phyloP scores from a whole-genome alignment of 2,329 filamentous ascomycete genomes.

The Sclerotinia spermophila region DNA sequence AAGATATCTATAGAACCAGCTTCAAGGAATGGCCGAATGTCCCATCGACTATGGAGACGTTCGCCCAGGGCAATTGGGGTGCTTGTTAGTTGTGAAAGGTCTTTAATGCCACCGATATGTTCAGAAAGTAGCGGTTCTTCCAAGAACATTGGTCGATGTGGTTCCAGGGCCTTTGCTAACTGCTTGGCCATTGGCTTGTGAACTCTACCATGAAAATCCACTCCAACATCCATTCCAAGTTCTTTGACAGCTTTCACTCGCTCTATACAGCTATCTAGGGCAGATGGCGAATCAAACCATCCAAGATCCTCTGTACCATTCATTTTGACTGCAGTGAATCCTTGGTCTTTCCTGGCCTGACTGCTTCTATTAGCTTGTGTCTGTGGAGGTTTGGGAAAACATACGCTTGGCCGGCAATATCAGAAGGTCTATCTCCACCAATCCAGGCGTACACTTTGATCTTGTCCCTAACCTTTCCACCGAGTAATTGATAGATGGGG shows the following conservation, averaged over 20 bases:
- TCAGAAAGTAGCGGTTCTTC: constrained; percentile 71
- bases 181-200: constrained; percentile 82
- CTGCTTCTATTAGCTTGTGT: constrained; percentile 37
- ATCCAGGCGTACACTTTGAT: constrained; percentile 76
- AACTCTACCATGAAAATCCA: constrained; percentile 75
- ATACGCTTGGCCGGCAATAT: constrained; percentile 61
- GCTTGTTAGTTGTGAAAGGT: constrained; percentile 53
- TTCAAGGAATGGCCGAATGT: constrained; percentile 69
- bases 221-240: constrained; percentile 66
- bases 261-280: constrained; percentile 60
- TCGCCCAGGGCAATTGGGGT: constrained; percentile 71
- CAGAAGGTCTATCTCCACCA: constrained; percentile 66
- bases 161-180: constrained; percentile 62
- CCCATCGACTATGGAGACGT: constrained; percentile 68
- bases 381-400: constrained; percentile 27
- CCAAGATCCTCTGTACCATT: constrained; percentile 73
- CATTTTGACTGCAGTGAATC: constrained; percentile 70
- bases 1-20: constrained; percentile 65
- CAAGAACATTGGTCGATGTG: constrained; percentile 68
- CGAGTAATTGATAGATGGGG: constrained; percentile 69
- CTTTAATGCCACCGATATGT: constrained; percentile 55
- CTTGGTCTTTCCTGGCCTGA: constrained; percentile 55
- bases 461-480: constrained; percentile 68
- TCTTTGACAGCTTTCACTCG: constrained; percentile 65
- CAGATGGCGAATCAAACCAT: constrained; percentile 70